Conservation (phyloP, 2,329 filamentous ascomycete genomes). For the Phialemoniopsis sp. region DNA sequence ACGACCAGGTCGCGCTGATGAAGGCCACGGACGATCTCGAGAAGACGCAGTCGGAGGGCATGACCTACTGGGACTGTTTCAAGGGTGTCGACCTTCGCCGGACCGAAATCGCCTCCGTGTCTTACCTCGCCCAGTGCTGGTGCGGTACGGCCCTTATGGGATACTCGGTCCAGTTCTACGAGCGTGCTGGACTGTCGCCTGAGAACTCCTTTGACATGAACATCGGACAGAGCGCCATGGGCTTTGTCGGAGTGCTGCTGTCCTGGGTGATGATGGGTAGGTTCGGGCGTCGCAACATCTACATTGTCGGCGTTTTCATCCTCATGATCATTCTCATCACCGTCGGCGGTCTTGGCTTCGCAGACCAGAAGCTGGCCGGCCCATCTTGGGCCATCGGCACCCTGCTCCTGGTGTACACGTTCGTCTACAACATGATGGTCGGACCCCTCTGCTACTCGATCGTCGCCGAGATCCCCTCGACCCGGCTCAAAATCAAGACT, state of each 20-base stretch:
- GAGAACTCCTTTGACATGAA: slow-evolving; percentile 33
- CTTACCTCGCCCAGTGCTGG: slow-evolving; percentile 34
- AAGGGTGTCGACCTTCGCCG: slow-evolving; percentile 38
- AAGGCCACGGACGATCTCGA: slow-evolving; percentile 45
- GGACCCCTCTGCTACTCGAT: slow-evolving; percentile 20
- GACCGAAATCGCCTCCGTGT: slow-evolving; percentile 36
- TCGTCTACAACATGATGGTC: slow-evolving; percentile 39
- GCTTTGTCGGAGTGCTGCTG: slow-evolving; percentile 43
- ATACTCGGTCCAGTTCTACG: slow-evolving; percentile 34
- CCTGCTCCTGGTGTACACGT: slow-evolving; percentile 9
- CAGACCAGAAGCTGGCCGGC: too few species aligned
- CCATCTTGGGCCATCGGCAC: too few species aligned
- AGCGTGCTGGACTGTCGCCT: slow-evolving; percentile 34
- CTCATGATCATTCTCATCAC: too few species aligned
- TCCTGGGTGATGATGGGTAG: slow-evolving; percentile 46
- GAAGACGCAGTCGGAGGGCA: slow-evolving; percentile 31
- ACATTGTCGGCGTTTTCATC: slow-evolving; percentile 34
- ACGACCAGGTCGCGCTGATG: slow-evolving; percentile 46
- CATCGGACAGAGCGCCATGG: slow-evolving; percentile 44
- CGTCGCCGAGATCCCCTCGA: slow-evolving; percentile 38
- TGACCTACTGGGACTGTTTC: slow-evolving; percentile 42
- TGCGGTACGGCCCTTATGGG: slow-evolving; percentile 31
- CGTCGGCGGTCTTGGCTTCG: too few species aligned
- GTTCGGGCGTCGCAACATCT: slow-evolving; percentile 45
- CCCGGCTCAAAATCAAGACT: slow-evolving; percentile 38